These are phyloP conservation scores for Monascus purpureus DNA, from an alignment of 495 filamentous ascomycete species.

Conservation along the genomic window DNA sequence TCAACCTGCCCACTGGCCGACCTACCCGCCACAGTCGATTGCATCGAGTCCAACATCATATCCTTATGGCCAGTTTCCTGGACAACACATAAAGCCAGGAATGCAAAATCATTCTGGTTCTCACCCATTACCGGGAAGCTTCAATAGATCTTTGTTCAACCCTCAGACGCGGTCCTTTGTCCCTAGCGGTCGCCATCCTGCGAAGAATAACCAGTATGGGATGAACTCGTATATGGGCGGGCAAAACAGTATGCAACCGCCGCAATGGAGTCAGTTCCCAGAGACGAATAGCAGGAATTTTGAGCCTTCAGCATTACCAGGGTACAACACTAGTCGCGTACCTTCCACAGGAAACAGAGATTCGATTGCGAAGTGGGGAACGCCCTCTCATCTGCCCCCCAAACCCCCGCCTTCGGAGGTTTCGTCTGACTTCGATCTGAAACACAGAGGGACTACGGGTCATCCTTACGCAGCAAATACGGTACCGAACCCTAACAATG, in stretches of 20 bases:
- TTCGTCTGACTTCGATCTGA: slow-evolving; percentile 29
- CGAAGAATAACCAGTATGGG: slow-evolving; percentile 15
- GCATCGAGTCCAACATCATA: slow-evolving; percentile 40
- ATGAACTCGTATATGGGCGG: slow-evolving; percentile 18
- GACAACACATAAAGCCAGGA: slow-evolving; percentile 48
- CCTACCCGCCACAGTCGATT: slow-evolving; percentile 24
- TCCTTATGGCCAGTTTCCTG: slow-evolving; percentile 63
- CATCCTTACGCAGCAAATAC: slow-evolving; percentile 14
- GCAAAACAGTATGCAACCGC: slow-evolving; percentile 11
- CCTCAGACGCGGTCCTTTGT: slow-evolving; percentile 86
- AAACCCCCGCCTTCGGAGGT: slow-evolving; percentile 42
- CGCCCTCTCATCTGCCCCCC: slow-evolving; percentile 37
- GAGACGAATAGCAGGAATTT: slow-evolving; percentile 16
- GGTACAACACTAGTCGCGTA: slow-evolving; percentile 8
- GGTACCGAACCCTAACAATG: slow-evolving; percentile 14
- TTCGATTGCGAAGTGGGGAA: slow-evolving; percentile 42
- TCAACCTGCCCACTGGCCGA: slow-evolving; percentile 24
- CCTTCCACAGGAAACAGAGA: slow-evolving; percentile 14
- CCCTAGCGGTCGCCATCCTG: slow-evolving; percentile 37
- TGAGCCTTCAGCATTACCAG: slow-evolving; percentile 8
- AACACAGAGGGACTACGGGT: slow-evolving; percentile 14
- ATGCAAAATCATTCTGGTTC: slow-evolving; percentile 41
- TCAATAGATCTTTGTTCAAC: slow-evolving; percentile 74
- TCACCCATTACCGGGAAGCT: slow-evolving; percentile 71
- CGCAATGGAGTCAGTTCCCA: slow-evolving; percentile 22